Base-by-base conservation (phyloP, 441 rosid species). In the Hura crepitans region DNA sequence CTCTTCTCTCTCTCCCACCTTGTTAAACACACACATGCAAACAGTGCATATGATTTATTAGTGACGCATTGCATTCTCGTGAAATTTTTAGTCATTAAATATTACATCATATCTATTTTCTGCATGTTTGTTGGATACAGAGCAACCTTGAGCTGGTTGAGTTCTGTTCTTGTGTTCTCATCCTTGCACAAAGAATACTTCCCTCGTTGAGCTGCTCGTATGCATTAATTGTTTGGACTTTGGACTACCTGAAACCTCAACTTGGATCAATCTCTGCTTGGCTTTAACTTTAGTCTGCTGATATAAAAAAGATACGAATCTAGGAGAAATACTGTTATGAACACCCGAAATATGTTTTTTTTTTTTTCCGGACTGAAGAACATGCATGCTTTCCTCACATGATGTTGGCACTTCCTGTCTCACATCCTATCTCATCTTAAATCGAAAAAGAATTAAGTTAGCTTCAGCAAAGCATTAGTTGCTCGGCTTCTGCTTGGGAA, bases 181-280 rank as follows among this genome's bases (percentile, higher is more conserved):
- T 61, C 20, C 25, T 23, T 22, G 39, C 43, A 12, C 55, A 45
- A 2, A 2, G 42, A 47, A n/a, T 60, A 9, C 6, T 18, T 57
- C 57, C 31, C 55, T 22, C n/a, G 14, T 14, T 45, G 35, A 66
- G 63, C 10, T 49, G 55, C 20, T 55, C 22, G 25, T 8, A 10
- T 43, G 27, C 50, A 17, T 61, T 27, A 42, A 33, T 37, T 43
- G 27, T 25, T 37, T 63, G 49, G 42, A 33, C 30, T 55, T 31
- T 25, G 14, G 33, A 55, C 25, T 27, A 72, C 47, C 56, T 68
- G 59, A 50, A 49, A 55, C 31, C 72, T 28, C 12, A 60, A 23
- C 49, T 37, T 45, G 30, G 35, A n/a, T 35, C 2, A 33, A 37
- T 50, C 10, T 42, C 53, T 2, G 45, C 42, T n/a, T 71, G 28